phyloP scores from a whole-genome alignment of 192 early-diverging fungal species.

The Coemansia sp. region DNA sequence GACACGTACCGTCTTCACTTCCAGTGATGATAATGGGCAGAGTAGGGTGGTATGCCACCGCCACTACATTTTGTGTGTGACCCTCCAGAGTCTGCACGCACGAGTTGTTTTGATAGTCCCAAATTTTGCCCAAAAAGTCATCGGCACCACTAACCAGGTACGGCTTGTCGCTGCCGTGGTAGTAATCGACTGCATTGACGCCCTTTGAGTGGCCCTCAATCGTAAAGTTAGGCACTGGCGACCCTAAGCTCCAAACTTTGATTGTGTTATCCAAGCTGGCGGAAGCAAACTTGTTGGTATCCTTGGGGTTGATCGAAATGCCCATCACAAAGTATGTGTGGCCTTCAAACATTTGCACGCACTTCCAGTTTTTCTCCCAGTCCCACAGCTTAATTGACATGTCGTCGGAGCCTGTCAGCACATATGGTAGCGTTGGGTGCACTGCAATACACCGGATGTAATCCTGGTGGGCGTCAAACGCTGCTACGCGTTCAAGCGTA shows the following conservation, averaged over 20 bases:
- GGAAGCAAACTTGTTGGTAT: slow-evolving; percentile 97
- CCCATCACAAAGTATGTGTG: slow-evolving; percentile 98
- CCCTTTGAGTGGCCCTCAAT: slow-evolving; percentile 97
- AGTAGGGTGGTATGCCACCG: slow-evolving; percentile 90
- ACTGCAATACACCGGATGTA: slow-evolving; percentile 96
- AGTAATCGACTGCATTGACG: slow-evolving; percentile 98
- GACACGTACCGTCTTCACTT: slow-evolving; percentile 91
- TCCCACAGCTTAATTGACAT: slow-evolving; percentile 98
- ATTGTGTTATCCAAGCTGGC: slow-evolving; percentile 94
- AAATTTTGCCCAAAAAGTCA: slow-evolving; percentile 92
- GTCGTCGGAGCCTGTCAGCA: slow-evolving; percentile 95
- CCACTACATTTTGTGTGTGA: slow-evolving; percentile 90
- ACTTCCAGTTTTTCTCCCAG: slow-evolving; percentile 99
- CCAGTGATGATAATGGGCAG: slow-evolving; percentile 95
- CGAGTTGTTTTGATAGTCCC: slow-evolving; percentile 99
- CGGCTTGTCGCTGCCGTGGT: slow-evolving; percentile 96
- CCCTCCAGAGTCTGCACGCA: slow-evolving; percentile 99
- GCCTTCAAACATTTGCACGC: slow-evolving; percentile 94
- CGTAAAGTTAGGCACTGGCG: slow-evolving; percentile 90
- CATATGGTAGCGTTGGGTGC: slow-evolving; percentile 91
- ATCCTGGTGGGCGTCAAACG: slow-evolving; percentile 95
- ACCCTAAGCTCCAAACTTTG: slow-evolving; percentile 97
- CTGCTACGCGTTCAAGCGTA: slow-evolving; percentile 94
- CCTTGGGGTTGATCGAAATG: slow-evolving; percentile 97
- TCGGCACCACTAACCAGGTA: slow-evolving; percentile 95